Base-by-base conservation (phyloP, 1,139 yeast genomes). In the Suhomyces coccinellae region DNA sequence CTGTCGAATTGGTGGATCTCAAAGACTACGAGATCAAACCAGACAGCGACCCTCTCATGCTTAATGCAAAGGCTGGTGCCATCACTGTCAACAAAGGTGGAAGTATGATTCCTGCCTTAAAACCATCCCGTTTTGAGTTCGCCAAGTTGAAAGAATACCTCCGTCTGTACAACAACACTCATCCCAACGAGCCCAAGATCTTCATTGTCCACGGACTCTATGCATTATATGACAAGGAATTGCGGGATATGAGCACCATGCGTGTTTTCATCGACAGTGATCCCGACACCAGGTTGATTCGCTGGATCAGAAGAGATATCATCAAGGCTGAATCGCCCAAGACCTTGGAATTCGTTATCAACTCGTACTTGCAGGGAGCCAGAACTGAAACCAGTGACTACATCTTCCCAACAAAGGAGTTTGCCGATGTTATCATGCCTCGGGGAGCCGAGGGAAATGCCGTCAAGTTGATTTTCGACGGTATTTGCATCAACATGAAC, bases 231-330 rank as follows among this genome's bases (percentile, higher is more conserved):
- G 85, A 88, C 58, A 67, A 69, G 40, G 72, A 71, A 28, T 63
- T 91, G n/a, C 67, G 87, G 35, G 71, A 71, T 4, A 54, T 77
- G 59, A 82, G 93, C 0, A 73, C 81, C 3, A 71, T 90, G 55
- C 85, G 82, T 56, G 82, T 90, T 2, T 91, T 85, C 57, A 75
- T 90, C n/a, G 95, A 87, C 54, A 79, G 91, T 52, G 97, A 91
- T 61, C 82, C 95, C 1, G 98, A 91, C 61, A 81, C 87, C 5
- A 69, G 97, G 48, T 67, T 91, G 38, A 84, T 88, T 13, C 76
- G 95, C 50, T 82, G 93, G 87, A 85, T 82, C 33, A 60, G 72
- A 49, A 57, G 76, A 45, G 77, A 77, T 46, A 78, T 76, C 1
- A 45, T 74, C 14, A 31, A 37, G 15, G 32, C 30, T 2, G 47